A percentile compares a stretch with the other conserved stretches of the same genome.
Conservation (phyloP, 2,329 filamentous ascomycete species). For the Trichoderma pleuroti region DNA sequence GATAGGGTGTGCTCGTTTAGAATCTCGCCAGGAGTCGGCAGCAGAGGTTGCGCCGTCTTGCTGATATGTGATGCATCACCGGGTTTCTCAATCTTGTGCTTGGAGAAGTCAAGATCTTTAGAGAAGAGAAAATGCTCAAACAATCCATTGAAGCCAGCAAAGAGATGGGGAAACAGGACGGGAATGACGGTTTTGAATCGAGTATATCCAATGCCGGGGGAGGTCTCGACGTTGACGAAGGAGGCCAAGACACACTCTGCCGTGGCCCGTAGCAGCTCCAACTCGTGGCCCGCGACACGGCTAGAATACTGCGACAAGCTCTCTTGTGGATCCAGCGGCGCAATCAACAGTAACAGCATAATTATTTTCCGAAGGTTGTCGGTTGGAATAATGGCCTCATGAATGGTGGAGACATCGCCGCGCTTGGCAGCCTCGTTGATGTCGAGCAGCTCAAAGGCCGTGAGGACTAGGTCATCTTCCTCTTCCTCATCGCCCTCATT, state of each 20-base stretch:
- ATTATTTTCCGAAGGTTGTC: constrained; percentile 70
- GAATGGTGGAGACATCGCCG: constrained; percentile 47
- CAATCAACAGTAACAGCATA: constrained; percentile 65
- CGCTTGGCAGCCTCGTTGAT: constrained; percentile 58
- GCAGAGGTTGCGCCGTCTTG: constrained; percentile 45
- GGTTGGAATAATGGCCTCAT: constrained; percentile 66
- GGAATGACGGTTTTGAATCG: constrained; percentile 60
- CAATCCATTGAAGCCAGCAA: constrained; percentile 62
- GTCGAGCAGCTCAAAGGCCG: constrained; percentile 66
- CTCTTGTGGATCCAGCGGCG: constrained; percentile 63
- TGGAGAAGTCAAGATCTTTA: constrained; percentile 65
- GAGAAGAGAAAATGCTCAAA: constrained; percentile 76
- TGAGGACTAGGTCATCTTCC: constrained; percentile 62
- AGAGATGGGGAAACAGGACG: constrained; percentile 61
- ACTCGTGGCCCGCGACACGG: constrained; percentile 52
- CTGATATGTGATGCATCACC: constrained; percentile 2
- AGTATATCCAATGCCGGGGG: constrained; percentile 58
- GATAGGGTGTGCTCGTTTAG: constrained; percentile 61
- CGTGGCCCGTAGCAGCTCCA: constrained; percentile 56
- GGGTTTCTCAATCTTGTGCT: constrained; percentile 37
- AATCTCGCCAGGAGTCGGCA: constrained; percentile 55
- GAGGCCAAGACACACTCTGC: constrained; percentile 64
- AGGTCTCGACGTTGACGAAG: constrained; percentile 62
- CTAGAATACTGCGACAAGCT: constrained; percentile 58
- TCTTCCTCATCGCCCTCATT: constrained; percentile 47